Percentiles rank a stretch among this genome's conserved stretches.
Conservation (phyloP, 805 yeast species). For the Hanseniaspora mollemarum region DNA sequence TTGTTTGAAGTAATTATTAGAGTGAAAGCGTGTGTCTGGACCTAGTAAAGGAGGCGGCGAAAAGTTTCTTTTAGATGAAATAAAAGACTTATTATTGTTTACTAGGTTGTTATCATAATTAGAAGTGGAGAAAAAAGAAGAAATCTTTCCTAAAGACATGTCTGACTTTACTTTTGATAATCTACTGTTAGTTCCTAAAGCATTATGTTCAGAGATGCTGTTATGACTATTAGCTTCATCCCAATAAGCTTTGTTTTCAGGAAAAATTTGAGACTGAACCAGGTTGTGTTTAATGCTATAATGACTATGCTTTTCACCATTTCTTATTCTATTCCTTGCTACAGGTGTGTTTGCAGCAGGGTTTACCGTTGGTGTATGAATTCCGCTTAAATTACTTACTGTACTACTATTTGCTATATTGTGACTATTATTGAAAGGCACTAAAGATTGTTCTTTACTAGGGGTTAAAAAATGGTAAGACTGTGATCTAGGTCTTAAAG, state of each 20-base stretch:
- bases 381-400: too few species aligned
- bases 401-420: background rate
- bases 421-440: background rate
- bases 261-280: constrained; percentile 14
- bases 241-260: constrained; percentile 14
- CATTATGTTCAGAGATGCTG: background rate
- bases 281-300: constrained; percentile 3
- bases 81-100: background rate
- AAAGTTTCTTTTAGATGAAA: constrained; percentile 13
- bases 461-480: constrained; percentile 4
- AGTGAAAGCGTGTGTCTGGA: too few species aligned
- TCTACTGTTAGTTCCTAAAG: background rate
- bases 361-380: background rate
- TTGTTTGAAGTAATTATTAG: too few species aligned
- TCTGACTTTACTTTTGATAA: constrained; percentile 11
- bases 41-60: background rate
- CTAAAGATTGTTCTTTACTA: background rate
- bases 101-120: background rate
- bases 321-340: background rate
- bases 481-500: constrained; percentile 14
- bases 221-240: background rate
- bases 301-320: background rate
- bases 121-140: background rate
- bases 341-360: background rate
- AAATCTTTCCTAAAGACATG: background rate